These are phyloP conservation scores for Penicillium tannophilum DNA, from an alignment of 495 filamentous ascomycete genomes.

Conservation along the genomic window DNA sequence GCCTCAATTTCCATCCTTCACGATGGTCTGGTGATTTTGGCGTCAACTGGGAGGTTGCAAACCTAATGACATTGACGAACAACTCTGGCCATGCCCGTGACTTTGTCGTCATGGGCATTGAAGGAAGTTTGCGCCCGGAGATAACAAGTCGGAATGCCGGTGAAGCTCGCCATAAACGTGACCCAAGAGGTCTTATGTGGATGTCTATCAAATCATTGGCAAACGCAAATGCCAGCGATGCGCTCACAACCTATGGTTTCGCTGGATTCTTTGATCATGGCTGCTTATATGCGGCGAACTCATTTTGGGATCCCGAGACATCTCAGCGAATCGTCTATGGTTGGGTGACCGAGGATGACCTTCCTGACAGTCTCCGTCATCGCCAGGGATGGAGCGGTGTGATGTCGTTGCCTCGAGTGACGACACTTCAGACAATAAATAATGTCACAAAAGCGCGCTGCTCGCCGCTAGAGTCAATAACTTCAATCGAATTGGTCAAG, in stretches of 20 bases:
- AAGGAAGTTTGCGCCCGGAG: constrained; percentile 38
- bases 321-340: constrained; percentile 34
- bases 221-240: constrained; percentile 4
- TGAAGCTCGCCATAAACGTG: constrained; percentile 25
- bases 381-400: constrained; percentile 44
- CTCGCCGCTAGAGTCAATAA: constrained; percentile 34
- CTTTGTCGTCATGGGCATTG: constrained; percentile 52
- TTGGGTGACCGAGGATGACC: constrained; percentile 44
- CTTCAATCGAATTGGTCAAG: constrained; percentile 34
- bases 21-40: constrained; percentile 53
- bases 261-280: constrained; percentile 42
- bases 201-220: constrained; percentile 31
- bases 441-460: constrained; percentile 32
- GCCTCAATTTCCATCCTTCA: constrained; percentile 46
- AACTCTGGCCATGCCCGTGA: constrained; percentile 41
- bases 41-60: constrained; percentile 61
- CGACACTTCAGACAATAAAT: constrained; percentile 28
- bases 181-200: constrained; percentile 37
- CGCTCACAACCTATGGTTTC: constrained; percentile 30
- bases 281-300: constrained; percentile 41
- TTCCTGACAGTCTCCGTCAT: constrained; percentile 37
- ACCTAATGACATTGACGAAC: constrained; percentile 46
- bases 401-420: constrained; percentile 38
- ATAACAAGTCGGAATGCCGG: background rate
- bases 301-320: constrained; percentile 39